phyloP scores from a whole-genome alignment of 441 rosid genomes.

The Kokia cookei region DNA sequence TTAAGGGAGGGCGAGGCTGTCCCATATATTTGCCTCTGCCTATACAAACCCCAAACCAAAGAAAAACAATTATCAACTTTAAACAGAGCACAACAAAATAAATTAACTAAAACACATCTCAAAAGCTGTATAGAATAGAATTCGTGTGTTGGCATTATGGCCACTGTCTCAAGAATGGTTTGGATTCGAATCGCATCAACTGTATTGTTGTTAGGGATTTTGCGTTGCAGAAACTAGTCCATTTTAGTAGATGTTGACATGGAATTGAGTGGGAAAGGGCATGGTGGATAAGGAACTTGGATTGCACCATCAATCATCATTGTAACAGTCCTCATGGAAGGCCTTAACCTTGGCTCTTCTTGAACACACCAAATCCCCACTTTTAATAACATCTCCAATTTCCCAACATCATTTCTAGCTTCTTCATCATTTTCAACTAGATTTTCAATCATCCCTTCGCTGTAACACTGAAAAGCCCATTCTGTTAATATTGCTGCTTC shows the following conservation, averaged over 20 bases:
- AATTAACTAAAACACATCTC: too few species aligned
- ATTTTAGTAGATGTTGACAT: not conserved
- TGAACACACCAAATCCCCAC: conserved; percentile 11
- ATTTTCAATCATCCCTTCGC: not conserved
- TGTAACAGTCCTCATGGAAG: conserved; percentile 6
- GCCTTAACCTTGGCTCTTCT: not conserved
- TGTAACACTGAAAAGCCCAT: conserved; percentile 33
- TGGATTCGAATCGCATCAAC: not conserved
- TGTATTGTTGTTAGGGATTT: not conserved
- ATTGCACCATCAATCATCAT: conserved; percentile 11
- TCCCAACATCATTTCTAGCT: not conserved
- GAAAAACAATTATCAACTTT: too few species aligned
- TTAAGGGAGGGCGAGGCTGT: too few species aligned
- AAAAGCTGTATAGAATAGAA: too few species aligned
- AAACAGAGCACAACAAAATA: too few species aligned
- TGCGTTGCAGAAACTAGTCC: not conserved
- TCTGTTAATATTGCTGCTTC: conserved; percentile 22
- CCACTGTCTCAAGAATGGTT: not conserved
- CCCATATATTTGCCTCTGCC: too few species aligned
- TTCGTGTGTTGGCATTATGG: too few species aligned
- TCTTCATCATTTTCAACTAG: conserved; percentile 13
- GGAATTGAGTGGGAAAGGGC: conserved; percentile 2
- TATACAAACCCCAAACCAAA: too few species aligned
- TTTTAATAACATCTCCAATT: not conserved
- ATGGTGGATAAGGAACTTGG: conserved; percentile 3